Evolutionary conservation across 139 green algal species (phyloP).

Genomic region (Mesotaenium endlicherianum): DNA sequence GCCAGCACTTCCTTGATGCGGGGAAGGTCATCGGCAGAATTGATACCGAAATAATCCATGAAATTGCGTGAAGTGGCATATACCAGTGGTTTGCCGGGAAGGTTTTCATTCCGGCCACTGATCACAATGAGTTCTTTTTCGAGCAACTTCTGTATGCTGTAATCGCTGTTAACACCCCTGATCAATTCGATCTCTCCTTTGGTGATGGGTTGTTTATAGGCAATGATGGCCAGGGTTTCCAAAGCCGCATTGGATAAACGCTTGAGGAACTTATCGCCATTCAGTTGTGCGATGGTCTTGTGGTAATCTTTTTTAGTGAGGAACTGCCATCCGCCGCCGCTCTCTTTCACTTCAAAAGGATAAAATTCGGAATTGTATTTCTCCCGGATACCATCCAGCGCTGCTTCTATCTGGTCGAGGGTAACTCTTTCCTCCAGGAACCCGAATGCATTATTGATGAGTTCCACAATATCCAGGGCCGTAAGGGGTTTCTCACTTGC

Average conservation of each 20-base stretch:
- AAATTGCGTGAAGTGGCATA: neutral
- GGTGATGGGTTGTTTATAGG: conserved; percentile 37
- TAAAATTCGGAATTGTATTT: no score
- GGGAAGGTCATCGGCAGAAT: neutral
- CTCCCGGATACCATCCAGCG: no score
- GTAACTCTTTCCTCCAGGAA: no score
- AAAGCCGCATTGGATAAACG: conserved; percentile 57
- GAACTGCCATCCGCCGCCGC: no score
- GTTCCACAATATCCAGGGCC: no score
- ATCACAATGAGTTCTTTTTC: neutral
- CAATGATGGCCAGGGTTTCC: neutral
- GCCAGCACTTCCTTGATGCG: neutral
- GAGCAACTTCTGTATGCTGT: neutral
- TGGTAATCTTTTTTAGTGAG: no score
- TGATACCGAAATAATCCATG: neutral
- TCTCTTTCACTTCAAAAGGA: no score
- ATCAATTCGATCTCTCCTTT: conserved; percentile 28
- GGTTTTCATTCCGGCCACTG: neutral
- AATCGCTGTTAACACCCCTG: neutral
- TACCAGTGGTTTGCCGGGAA: neutral
- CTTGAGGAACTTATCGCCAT: no score
- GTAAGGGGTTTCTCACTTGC: no score
- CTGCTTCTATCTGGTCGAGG: no score
- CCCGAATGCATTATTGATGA: no score
- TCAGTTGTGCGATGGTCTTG: no score